Evolutionary conservation across 1,284 basidiomycete genomes (phyloP), one percentile per base, ranked within the genome.

Genomic region (Athelia sp.): DNA sequence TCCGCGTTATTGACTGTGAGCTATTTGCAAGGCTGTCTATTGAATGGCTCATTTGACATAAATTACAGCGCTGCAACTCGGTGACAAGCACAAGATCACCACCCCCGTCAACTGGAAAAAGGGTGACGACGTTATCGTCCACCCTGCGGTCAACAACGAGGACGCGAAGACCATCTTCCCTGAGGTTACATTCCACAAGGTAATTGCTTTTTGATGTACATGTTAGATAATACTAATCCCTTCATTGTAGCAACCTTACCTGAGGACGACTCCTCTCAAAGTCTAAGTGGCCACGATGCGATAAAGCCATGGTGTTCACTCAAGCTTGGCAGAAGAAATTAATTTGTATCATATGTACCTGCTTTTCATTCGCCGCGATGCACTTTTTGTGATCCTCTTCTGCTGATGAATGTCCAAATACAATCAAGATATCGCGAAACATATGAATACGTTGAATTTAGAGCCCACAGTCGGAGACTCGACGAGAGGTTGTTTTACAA

Each of bases 101-200:
- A 93, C 91, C 3, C 90, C 90, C 17, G 93, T 91, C 55, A 95
- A 98, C 82, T 98, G 96, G 96, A 82, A 87, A 55, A 85, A 86
- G 65, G 94, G 93, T 43, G 87, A 95, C 15, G 86, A 93, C 63
- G 95, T 98, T 51, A 98, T 99, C 62, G 86, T 99, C 38, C 94
- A 98, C 70, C 90, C 92, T n/a, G 70, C 78, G 8, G 93, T 98
- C 46, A 73, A 70, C 49, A 87, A 88, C 61, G 92, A 95, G 40
- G 88, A 98, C 70, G 95, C 93, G 26, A 87, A 93, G 71, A 84
- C 78, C 31, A 71, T 93, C 54, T 96, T 95, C 86, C 88, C 90
- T 43, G 69, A 86, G 26, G 76, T 78, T 66, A 84, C 72, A 3
- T 72, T 77, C 52, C 82, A 87, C 72, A 79, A 85, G 73, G 87